Percentiles rank a stretch among this genome's conserved stretches.
Conservation (phyloP, 768 basidiomycete species). For the Suillus discolor region DNA sequence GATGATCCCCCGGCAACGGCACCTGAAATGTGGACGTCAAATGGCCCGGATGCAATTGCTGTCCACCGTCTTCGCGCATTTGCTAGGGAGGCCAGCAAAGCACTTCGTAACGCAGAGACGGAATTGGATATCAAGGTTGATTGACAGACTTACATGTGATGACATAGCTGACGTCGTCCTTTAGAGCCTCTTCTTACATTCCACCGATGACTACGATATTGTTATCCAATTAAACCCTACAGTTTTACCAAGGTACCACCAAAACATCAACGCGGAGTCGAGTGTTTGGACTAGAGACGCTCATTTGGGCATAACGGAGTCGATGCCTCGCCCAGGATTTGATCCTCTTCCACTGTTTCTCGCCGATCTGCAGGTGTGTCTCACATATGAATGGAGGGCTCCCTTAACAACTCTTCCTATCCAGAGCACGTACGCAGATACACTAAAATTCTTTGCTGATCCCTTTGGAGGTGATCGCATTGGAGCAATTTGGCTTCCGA, state of each 20-base stretch:
- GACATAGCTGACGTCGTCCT: conserved; percentile 2
- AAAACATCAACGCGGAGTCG: conserved; percentile 61
- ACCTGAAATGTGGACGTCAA: conserved; percentile 64
- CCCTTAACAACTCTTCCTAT: conserved; percentile 10
- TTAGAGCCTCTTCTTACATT: conserved; percentile 85
- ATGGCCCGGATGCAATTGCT: conserved; percentile 67
- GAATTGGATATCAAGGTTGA: conserved; percentile 63
- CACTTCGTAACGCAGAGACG: conserved; percentile 52
- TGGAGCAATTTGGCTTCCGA: conserved; percentile 87
- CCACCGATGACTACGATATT: conserved; percentile 84
- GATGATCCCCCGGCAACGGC: conserved; percentile 13
- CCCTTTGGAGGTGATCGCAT: conserved; percentile 75
- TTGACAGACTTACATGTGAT: background rate
- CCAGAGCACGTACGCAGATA: conserved; percentile 73
- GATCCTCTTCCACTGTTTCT: conserved; percentile 75
- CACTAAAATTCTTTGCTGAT: conserved; percentile 85
- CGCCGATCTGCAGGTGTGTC: conserved; percentile 69
- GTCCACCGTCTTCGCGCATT: conserved; percentile 73
- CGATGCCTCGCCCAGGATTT: conserved; percentile 61
- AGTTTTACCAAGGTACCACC: conserved; percentile 70
- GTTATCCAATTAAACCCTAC: conserved; percentile 71
- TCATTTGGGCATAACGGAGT: conserved; percentile 6
- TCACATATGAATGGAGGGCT: background rate
- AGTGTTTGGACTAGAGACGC: conserved; percentile 45
- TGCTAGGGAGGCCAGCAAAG: conserved; percentile 73